Conservation (phyloP, 2,329 filamentous ascomycete genomes). For the Trichoderma brevicompactum region DNA sequence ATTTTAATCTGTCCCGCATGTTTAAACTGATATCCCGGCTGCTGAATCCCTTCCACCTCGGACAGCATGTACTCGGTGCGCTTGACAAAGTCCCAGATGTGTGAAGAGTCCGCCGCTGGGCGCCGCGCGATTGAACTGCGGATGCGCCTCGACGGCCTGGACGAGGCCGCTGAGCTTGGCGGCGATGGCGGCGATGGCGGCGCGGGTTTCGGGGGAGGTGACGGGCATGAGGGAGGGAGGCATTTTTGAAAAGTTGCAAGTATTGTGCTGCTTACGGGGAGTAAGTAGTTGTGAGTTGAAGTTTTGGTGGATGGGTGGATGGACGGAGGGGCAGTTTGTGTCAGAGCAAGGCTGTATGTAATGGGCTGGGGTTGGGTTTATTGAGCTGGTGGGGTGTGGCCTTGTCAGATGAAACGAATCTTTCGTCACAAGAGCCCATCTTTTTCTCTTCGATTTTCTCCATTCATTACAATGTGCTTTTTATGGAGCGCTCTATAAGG, state of each 20-base stretch:
- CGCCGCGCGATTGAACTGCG: conserved; percentile 36
- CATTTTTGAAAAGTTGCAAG: no score
- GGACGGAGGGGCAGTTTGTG: not conserved
- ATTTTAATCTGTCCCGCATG: conserved; percentile 41
- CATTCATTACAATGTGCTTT: no score
- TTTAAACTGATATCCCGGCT: conserved; percentile 38
- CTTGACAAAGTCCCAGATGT: conserved; percentile 49
- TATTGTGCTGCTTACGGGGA: no score
- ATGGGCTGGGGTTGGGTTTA: no score
- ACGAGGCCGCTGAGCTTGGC: conserved; percentile 37
- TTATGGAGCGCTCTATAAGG: no score
- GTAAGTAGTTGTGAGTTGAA: not conserved
- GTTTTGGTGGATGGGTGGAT: not conserved
- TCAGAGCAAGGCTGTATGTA: no score
- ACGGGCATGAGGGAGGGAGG: not conserved
- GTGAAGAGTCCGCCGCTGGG: conserved; percentile 42
- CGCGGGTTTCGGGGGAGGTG: conserved; percentile 36
- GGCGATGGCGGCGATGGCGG: conserved; percentile 37
- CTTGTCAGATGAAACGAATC: no score
- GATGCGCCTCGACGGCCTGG: conserved; percentile 39
- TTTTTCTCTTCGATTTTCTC: no score
- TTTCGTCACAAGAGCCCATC: no score
- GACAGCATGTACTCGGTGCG: conserved; percentile 48
- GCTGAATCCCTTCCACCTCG: conserved; percentile 47
- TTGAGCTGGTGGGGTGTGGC: no score